Evolutionary conservation across 495 filamentous ascomycete genomes (phyloP), one percentile per base, ranked within the genome.

Genomic region (Aspergillus kassunensis): DNA sequence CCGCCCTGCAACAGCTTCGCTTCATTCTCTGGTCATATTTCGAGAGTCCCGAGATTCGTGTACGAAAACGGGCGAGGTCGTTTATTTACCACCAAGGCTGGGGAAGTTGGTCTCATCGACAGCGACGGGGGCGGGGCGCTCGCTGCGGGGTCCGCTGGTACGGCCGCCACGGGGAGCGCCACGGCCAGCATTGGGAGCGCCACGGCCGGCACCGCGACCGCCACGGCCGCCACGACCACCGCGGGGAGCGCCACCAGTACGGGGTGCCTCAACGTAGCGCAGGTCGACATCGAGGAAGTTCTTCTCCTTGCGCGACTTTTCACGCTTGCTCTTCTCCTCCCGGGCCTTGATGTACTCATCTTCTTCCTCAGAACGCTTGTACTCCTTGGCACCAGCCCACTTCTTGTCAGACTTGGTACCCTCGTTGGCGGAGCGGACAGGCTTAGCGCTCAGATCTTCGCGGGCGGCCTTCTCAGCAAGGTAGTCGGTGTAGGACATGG

Each of bases 221-320:
- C 78, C 77, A 53, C 80, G 78, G 45, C 79, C 74, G 25, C 80
- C 71, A 56, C 76, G 69, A 53, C 77, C 74, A 61, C 77, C 68
- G 57, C 66, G 67, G 51, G 69, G 69, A 64, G 78, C 76, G 53
- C 78, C 74, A 33, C 76, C 73, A 52, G 72, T 67, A 52, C 74
- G 68, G 70, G 57, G 70, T 55, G 56, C 51, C 70, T 95, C 88
- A 49, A 89, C 78, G 64, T 78, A 92, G 55, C 82, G 81, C 57
- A 89, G 73, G 68, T 97, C 93, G 51, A 98, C 86, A 53, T 95
- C 89, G 53, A 98, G 68, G 68, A 85, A 63, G 68, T 87, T 83
- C 85, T 96, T 97, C 70, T 86, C 77, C 84, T 96, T 96, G 77
- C 87, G 87, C 78, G 93, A 86, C 65, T 89, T 86, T 73, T 88